These are phyloP conservation scores for Hysterangium stoloniferum DNA, from an alignment of 768 basidiomycete genomes.

Conservation along the genomic window DNA sequence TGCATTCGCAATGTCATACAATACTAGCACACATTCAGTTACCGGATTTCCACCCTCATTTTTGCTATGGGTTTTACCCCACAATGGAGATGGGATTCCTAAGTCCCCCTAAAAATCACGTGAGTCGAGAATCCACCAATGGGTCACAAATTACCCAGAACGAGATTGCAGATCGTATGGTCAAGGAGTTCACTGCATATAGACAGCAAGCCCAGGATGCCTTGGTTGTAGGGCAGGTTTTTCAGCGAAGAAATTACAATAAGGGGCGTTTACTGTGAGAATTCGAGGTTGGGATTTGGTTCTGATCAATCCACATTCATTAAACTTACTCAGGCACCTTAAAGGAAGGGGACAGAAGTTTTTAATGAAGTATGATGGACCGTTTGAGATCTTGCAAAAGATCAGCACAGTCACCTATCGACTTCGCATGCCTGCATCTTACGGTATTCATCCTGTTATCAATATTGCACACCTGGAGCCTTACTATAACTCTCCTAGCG, in stretches of 20 bases:
- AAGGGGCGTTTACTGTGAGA: slow-evolving; percentile 8
- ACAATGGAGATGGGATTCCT: too few relatives aligned
- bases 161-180: too few relatives aligned
- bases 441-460: slow-evolving; percentile 26
- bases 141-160: too few relatives aligned
- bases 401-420: slow-evolving; percentile 23
- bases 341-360: slow-evolving; percentile 25
- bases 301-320: slow-evolving; percentile 20
- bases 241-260: slow-evolving; percentile 16
- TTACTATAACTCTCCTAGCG: slow-evolving; percentile 19
- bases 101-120: too few relatives aligned
- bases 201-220: slow-evolving; percentile 11
- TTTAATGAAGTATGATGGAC: slow-evolving; percentile 24
- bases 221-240: slow-evolving; percentile 10
- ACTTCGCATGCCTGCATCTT: slow-evolving; percentile 22
- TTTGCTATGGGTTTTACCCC: too few relatives aligned
- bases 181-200: slow-evolving; percentile 7
- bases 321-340: slow-evolving; percentile 16
- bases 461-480: slow-evolving; percentile 27
- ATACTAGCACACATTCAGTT: too few relatives aligned
- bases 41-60: too few relatives aligned
- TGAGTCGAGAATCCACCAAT: too few relatives aligned
- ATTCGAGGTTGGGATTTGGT: slow-evolving; percentile 27
- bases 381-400: slow-evolving; percentile 24
- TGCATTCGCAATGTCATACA: too few relatives aligned